Percentiles rank a stretch among this genome's conserved stretches.
Conservation (phyloP, 768 basidiomycete species). For the Chlorophyllum brunneum region DNA sequence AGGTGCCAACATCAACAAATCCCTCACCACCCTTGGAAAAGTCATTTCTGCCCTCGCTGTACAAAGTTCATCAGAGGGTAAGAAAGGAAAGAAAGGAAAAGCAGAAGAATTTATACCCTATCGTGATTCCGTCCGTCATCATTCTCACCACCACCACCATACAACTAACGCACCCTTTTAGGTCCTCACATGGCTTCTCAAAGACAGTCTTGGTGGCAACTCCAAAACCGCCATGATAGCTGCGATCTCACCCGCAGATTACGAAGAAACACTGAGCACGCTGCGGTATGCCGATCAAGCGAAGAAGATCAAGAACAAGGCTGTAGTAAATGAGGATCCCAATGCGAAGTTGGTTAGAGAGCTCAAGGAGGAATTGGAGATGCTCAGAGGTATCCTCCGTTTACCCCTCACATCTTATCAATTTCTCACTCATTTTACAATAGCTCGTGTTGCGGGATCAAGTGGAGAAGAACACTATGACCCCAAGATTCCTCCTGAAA, state of each 20-base stretch:
- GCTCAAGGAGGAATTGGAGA: conserved; percentile 96
- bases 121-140: conserved; percentile 83
- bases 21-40: conserved; percentile 94
- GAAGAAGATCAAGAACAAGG: conserved; percentile 99
- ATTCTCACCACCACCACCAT: conserved; percentile 10
- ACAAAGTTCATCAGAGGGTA: conserved; percentile 59
- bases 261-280: conserved; percentile 96
- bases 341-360: conserved; percentile 98
- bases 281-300: conserved; percentile 97
- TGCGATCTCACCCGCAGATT: conserved; percentile 97
- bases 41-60: conserved; percentile 90
- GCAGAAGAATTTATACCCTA: conserved; percentile 94
- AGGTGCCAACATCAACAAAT: conserved; percentile 98
- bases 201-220: conserved; percentile 96
- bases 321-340: conserved; percentile 98
- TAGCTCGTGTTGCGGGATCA: conserved; percentile 72
- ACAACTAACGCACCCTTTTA: conserved; percentile 23
- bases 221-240: conserved; percentile 99
- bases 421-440: conserved; percentile 7
- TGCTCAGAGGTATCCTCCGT: conserved; percentile 63
- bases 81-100: conserved; percentile 88
- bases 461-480: conserved; percentile 77
- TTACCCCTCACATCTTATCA: conserved; percentile 5
- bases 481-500: conserved; percentile 84
- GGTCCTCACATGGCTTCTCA: conserved; percentile 97